Evolutionary conservation across 345 rosid species (phyloP), one percentile per base, ranked within the genome.

Genomic region (Sonneratia caseolaris): DNA sequence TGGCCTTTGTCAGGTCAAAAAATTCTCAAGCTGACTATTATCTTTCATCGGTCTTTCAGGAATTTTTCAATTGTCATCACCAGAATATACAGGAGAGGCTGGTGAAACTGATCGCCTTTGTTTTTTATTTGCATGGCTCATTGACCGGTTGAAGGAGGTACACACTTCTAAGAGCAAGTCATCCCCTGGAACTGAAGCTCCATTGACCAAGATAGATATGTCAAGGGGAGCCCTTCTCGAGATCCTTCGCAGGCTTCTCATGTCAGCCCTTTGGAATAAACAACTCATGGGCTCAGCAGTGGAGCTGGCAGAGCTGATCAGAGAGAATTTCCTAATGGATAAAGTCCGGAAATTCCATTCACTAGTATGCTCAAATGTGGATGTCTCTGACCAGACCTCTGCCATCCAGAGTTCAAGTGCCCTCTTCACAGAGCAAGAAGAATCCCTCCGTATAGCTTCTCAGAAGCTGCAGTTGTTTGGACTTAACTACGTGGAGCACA

Each of bases 61-160:
- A 80, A 67, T 42, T 69, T 75, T 35, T 47, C 71, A 45, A 72
- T 68, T 64, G 65, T 22, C 48, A 4, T 62, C 78, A 21, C 74
- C 78, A 69, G 86, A 79, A 79, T 69, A 75, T 55, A 51, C 38
- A 12, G 69, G 68, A 68, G 82, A 77, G 76, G 76, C 79, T 73
- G 57, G 62, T 64, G 82, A 77, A 76, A 76, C 77, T 70, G 82
- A 84, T 68, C 76, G 70, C 68, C 83, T 88, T 73, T 86, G 84
- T 71, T 75, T 68, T 76, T 73, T 92, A 82, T 86, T 90, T 83
- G 79, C 85, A 38, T 90, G 96, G 93, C 87, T 92, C 49, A 87
- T 89, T 73, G 78, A 79, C 73, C 86, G 77, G 72, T 76, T 87
- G 72, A 75, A 77, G 82, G 81, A 71, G 71, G 76, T 82, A 69